Evolutionary conservation across 2,329 filamentous ascomycete species (phyloP).

Genomic region (Colletotrichum magnum): DNA sequence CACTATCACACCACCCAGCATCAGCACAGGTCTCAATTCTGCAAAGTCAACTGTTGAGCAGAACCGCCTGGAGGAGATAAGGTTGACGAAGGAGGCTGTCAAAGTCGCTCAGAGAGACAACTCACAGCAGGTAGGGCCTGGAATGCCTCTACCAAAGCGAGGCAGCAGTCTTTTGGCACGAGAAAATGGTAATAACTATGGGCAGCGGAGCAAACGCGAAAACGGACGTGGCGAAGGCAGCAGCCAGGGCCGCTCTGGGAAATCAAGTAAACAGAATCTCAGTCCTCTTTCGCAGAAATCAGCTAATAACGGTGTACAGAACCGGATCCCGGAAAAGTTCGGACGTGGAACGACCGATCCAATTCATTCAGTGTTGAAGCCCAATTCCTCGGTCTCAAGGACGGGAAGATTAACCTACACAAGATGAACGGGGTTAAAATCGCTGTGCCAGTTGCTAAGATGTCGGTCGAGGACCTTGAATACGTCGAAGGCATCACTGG

Average conservation of each 20-base stretch:
- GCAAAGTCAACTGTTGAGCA: slow-evolving; percentile 80
- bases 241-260: slow-evolving; percentile 57
- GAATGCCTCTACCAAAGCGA: slow-evolving; percentile 81
- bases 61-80: slow-evolving; percentile 83
- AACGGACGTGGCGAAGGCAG: slow-evolving; percentile 72
- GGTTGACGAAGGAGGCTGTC: slow-evolving; percentile 84
- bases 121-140: slow-evolving; percentile 78
- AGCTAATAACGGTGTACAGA: slow-evolving; percentile 63
- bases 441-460: slow-evolving; percentile 93
- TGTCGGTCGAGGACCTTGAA: slow-evolving; percentile 95
- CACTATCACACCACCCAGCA: slow-evolving; percentile 66
- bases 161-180: slow-evolving; percentile 81
- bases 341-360: slow-evolving; percentile 94
- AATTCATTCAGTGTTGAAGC: slow-evolving; percentile 98
- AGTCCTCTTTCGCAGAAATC: background rate
- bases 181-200: slow-evolving; percentile 76
- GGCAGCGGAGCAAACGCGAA: slow-evolving; percentile 79
- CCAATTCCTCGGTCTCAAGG: slow-evolving; percentile 93
- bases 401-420: slow-evolving; percentile 97
- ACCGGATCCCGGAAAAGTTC: slow-evolving; percentile 85
- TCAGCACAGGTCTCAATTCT: slow-evolving; percentile 65
- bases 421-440: slow-evolving; percentile 99
- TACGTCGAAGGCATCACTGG: slow-evolving; percentile 93
- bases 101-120: slow-evolving; percentile 71
- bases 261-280: slow-evolving; percentile 72